These are phyloP conservation scores for Lactarius vividus DNA, from an alignment of 768 basidiomycete genomes.

Conservation along the genomic window DNA sequence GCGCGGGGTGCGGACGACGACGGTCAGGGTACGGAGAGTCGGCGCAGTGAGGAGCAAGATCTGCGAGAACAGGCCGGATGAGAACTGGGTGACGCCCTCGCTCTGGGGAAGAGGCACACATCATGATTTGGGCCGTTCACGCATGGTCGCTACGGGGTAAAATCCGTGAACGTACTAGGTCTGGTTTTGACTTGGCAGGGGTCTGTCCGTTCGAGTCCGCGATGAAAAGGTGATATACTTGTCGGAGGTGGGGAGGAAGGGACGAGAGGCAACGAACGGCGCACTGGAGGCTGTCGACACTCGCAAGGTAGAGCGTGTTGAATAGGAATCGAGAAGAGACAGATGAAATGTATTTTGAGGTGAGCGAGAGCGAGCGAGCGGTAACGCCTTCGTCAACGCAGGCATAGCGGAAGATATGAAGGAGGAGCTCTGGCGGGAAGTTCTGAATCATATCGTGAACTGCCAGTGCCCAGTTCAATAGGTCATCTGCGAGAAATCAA, in stretches of 20 bases:
- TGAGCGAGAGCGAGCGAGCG: slow-evolving; percentile 19
- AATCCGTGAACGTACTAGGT: neutral
- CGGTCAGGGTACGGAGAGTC: slow-evolving; percentile 19
- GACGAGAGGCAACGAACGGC: slow-evolving; percentile 12
- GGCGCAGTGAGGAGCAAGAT: slow-evolving; percentile 17
- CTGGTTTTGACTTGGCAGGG: neutral
- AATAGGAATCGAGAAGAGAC: slow-evolving; percentile 19
- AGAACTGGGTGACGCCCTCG: neutral
- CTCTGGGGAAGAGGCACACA: neutral
- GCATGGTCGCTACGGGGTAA: neutral
- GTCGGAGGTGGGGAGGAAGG: slow-evolving; percentile 11
- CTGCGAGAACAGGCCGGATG: slow-evolving; percentile 1
- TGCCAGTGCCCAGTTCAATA: neutral
- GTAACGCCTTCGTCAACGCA: slow-evolving; percentile 20
- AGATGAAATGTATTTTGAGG: slow-evolving; percentile 15
- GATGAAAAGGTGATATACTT: slow-evolving; percentile 22
- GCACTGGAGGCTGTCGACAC: neutral
- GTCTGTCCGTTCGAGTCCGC: slow-evolving; percentile 3
- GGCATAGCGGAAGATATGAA: slow-evolving; percentile 18
- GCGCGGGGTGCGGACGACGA: slow-evolving; percentile 4
- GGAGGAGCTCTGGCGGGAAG: slow-evolving; percentile 21
- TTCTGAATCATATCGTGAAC: slow-evolving; percentile 12
- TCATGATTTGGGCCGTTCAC: slow-evolving; percentile 1
- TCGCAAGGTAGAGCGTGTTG: slow-evolving; percentile 12
- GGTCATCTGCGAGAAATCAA: neutral